Base-by-base conservation (phyloP, 192 early-diverging fungal species). In the Dispira parvispora region DNA sequence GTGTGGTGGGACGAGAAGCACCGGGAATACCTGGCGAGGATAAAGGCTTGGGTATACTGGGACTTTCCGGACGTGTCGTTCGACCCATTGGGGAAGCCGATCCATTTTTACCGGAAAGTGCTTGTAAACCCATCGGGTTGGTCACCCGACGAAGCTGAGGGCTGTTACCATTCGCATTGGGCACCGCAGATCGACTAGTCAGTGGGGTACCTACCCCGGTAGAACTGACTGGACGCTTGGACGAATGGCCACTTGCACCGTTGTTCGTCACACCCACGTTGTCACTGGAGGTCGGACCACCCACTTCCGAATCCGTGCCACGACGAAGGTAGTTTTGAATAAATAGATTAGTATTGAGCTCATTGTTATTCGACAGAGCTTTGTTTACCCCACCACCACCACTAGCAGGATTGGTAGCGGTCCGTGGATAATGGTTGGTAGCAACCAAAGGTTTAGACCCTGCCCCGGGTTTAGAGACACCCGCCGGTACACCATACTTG, bases 321-420 rank as follows among this genome's bases (percentile, higher is more conserved):
- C 74, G 60, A n/a, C 71, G 67, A 52, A 74, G 66, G 46, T 74
- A 63, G 16, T 68, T 78, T 13, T 70, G 70, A 71, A 78, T 78
- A 16, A 78, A 67, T 45, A 78, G 68, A 54, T 75, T 72, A 63
- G 74, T 69, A 62, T 78, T 74, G 21, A 78, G 65, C 43, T 75
- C 76, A 61, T 77, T 70, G 16, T 68, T 65, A 5, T 67, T 58
- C 52, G 47, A 6, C 32, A 38, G 32, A 6, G 32, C 32, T 38
- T 62, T 46, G n/a, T 20, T 12, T 27, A 2, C 6, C 32, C 32
- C 55, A 42, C 42, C 55, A 42, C 42, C 55, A 53, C 53, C 53
- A 65, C 63, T 21, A 46, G 68, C 46, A 6, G 32, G 32, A 38
- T 38, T 38, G 1, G 32, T 6, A 38, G 32, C 6, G 32, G 32